phyloP scores from a whole-genome alignment of 345 rosid genomes.

The Corchorus capsularis region DNA sequence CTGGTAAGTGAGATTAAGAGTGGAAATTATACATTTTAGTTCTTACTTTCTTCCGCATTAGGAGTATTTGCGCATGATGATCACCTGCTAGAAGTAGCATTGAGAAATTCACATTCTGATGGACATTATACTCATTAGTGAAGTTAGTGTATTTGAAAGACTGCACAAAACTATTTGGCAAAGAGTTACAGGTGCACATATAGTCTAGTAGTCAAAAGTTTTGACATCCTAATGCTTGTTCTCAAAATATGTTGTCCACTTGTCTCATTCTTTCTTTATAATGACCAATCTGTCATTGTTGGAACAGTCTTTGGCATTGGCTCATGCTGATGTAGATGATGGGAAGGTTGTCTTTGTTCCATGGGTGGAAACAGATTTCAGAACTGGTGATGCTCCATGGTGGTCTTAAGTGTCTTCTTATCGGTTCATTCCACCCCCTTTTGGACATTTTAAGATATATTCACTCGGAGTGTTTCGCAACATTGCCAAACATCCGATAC shows the following conservation, averaged over 20 bases:
- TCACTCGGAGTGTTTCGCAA: conserved; percentile 15
- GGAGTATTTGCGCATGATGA: background rate
- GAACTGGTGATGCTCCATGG: conserved; percentile 96
- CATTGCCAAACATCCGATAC: conserved; percentile 16
- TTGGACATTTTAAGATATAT: conserved; percentile 8
- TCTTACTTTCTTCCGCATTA: background rate
- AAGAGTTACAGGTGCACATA: background rate
- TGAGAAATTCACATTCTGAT: background rate
- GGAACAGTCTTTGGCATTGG: conserved; percentile 84
- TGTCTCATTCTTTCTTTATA: background rate
- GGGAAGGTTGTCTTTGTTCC: conserved; percentile 92
- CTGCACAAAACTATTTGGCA: background rate
- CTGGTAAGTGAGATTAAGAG: conserved; percentile 52
- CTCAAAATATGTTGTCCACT: background rate
- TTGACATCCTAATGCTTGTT: background rate
- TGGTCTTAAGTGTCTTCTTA: conserved; percentile 53
- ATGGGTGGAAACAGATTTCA: conserved; percentile 95
- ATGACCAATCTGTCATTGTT: background rate
- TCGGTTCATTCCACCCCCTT: background rate
- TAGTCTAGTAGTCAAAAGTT: background rate
- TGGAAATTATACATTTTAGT: background rate
- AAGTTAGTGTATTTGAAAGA: background rate
- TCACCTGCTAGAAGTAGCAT: background rate
- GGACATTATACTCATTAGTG: background rate
- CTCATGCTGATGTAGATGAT: conserved; percentile 70